Base-by-base conservation (phyloP, 2,329 filamentous ascomycete species). In the Aspergillus sp. region DNA sequence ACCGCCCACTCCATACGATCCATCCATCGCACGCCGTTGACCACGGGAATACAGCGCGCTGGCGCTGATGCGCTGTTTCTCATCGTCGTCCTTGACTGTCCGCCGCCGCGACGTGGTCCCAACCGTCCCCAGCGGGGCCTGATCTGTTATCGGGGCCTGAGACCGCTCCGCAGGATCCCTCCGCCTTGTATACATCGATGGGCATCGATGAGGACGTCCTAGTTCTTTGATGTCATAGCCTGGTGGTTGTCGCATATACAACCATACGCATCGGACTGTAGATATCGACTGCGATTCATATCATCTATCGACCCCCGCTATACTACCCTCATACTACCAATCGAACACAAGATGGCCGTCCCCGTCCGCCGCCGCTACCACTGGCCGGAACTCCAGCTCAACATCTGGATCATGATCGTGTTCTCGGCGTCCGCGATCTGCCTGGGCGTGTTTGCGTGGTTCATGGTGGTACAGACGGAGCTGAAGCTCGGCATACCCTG, bases 361-460 rank as follows among this genome's bases (percentile, higher is more conserved):
- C 53, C 64, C 50, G 62, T 70, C 52, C 66, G 64, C 44, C 69
- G 68, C 17, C 71, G 78, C 62, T 86, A 86, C 73, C 81, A 79
- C 72, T 87, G 84, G 84, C 84, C 84, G 2, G 83, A 86, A 67
- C 74, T 81, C 45, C 83, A 86, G 62, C 76, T 87, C 58, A 86
- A 86, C 63, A 70, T 85, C 62, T 87, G 84, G 84, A 80, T 83
- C 49, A 79, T 86, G 60, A 74, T 85, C 59, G 84, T 86, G 66
- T 74, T 86, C 14, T 79, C 77, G 1, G 78, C 80, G 2, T 81
- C 81, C 10, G 77, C 80, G 21, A 78, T 79, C 48, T 78, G 84
- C 50, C 71, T 86, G 2, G 84, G 84, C 6, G 77, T 87, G 41
- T 85, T 82, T 62, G 78, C 81, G 16, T 78, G 79, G 68, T 85